Percentiles rank a stretch among this genome's conserved stretches.
These are phyloP conservation scores for Atkinsonella hypoxylon DNA, from an alignment of 2,329 filamentous ascomycete genomes.

Conservation along the genomic window DNA sequence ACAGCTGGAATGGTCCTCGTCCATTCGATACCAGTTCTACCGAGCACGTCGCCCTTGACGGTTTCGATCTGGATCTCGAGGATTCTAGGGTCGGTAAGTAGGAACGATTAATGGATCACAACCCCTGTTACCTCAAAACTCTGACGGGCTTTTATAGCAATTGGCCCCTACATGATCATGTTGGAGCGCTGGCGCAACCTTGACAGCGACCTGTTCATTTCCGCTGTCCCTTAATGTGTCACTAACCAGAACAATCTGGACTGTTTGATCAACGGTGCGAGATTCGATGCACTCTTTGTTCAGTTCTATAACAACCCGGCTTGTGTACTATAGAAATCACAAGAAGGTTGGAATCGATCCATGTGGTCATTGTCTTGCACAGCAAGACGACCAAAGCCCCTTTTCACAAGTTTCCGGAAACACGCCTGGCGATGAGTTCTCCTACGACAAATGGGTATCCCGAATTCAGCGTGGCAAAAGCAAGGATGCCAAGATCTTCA, in stretches of 20 bases:
- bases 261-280: conserved; percentile 25
- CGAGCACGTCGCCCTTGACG: conserved; percentile 22
- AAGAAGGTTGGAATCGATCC: no score
- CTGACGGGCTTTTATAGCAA: conserved; percentile 12
- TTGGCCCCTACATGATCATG: conserved; percentile 26
- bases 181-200: conserved; percentile 22
- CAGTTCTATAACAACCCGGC: conserved; percentile 37
- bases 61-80: conserved; percentile 33
- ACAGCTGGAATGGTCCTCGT: conserved; percentile 21
- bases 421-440: conserved; percentile 23
- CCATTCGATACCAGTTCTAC: conserved; percentile 23
- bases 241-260: conserved; percentile 19
- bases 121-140: neutral
- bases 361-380: no score
- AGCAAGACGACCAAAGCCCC: no score
- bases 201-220: conserved; percentile 23
- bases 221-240: conserved; percentile 34
- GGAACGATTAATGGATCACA: neutral
- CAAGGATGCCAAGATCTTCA: conserved; percentile 30
- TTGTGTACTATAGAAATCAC: no score
- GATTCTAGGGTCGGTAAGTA: conserved; percentile 16
- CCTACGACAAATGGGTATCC: conserved; percentile 30
- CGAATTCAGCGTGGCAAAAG: conserved; percentile 24
- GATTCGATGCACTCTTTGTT: conserved; percentile 32
- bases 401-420: conserved; percentile 19